Base-by-base conservation (phyloP, 208 protist species). In the Polymyxa betae region DNA sequence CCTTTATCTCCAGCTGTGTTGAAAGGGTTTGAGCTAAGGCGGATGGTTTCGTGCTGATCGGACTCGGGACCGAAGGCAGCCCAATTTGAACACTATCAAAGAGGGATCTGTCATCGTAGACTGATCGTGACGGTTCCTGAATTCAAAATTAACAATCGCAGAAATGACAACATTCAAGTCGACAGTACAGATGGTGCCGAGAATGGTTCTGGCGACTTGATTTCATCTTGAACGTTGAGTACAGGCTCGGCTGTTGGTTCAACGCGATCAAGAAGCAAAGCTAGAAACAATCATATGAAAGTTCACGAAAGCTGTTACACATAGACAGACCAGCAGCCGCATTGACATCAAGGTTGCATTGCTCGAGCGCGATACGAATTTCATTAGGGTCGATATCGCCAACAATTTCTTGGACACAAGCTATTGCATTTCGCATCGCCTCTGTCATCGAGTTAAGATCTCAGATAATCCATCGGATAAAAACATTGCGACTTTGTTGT, bases 321-420 rank as follows among this genome's bases (percentile, higher is more conserved):
- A 24, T 16, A 82, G 72, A 82, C 10, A 5, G 5, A 82, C 72
- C 72, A 16, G n/a, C 35, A 40, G 72, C 72, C 35, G 72, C 72
- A 5, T 82, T n/a, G 40, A 82, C n/a, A 43, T 82, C 72, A 82
- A 40, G 35, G 35, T 35, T 82, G n/a, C 72, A 82, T n/a, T 82
- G 72, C n/a, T 82, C 72, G 72, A 82, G 5, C 5, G 72, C 72
- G 35, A 82, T 82, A 20, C 72, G 72, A 35, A 82, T 35, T 35
- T 82, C 72, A n/a, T 5, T n/a, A 20, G 35, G 72, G 35, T 82
- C 72, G 16, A 5, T 5, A 82, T 82, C 72, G 40, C 72, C 72
- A 43, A 82, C n/a, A 43, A 82, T 82, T 35, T 82, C 72, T 5
- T 38, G 40, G 35, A 82, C 72, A n/a, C 72, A n/a, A 82, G 5